Evolutionary conservation across 305 asterid species (phyloP).

Genomic region (Solanum chacoense): DNA sequence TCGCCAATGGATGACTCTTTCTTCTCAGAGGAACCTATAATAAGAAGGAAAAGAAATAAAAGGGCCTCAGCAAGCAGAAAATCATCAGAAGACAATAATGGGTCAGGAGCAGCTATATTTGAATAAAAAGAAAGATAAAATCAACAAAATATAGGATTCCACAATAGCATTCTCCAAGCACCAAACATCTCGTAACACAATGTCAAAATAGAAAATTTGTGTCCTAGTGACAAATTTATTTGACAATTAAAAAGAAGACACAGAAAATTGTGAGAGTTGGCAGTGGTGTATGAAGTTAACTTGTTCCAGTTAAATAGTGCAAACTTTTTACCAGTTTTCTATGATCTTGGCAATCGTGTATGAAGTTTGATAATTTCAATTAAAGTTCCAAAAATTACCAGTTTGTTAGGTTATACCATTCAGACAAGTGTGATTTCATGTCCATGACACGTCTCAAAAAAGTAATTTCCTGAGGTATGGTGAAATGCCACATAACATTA

Average conservation of each 20-base stretch:
- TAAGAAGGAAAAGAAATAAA: neutral
- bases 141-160: neutral
- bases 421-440: neutral
- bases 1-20: conserved; percentile 48
- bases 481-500: neutral
- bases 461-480: neutral
- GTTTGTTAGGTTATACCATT: neutral
- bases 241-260: neutral
- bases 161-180: neutral
- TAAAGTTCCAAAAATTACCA: neutral
- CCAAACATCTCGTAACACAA: neutral
- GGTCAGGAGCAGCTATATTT: neutral
- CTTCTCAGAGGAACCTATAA: conserved; percentile 65
- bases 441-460: neutral
- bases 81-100: neutral
- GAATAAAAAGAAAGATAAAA: neutral
- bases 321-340: neutral
- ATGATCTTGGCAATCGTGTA: neutral
- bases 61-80: neutral
- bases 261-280: neutral
- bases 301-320: neutral
- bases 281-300: neutral
- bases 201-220: neutral
- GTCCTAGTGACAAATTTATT: neutral
- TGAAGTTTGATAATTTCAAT: neutral